Percentiles rank a stretch among this genome's conserved stretches.
Evolutionary conservation across 768 basidiomycete species (phyloP).

Genomic region (Candolleomyces eurysporus): DNA sequence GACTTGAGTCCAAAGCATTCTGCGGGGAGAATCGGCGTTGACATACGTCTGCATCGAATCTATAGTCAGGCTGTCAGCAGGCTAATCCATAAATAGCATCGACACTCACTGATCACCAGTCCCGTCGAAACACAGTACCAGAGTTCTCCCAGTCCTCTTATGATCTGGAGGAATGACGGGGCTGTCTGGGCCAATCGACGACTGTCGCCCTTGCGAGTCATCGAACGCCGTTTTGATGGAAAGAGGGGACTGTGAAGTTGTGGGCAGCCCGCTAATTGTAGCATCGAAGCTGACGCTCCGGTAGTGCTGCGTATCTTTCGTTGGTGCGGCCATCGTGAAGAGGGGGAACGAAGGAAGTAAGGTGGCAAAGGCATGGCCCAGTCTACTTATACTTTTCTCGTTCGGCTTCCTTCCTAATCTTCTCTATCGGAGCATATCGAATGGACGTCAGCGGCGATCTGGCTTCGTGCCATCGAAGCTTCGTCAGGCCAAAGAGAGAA

Average conservation of each 20-base stretch:
- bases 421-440: conserved; percentile 16
- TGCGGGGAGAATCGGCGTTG: background rate
- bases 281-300: background rate
- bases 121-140: conserved; percentile 65
- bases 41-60: conserved; percentile 21
- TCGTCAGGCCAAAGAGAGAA: no score
- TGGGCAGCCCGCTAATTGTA: background rate
- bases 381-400: no score
- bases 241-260: background rate
- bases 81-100: background rate
- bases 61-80: background rate
- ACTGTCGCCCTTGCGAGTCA: background rate
- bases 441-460: background rate
- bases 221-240: background rate
- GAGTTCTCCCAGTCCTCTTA: conserved; percentile 17
- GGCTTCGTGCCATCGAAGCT: no score
- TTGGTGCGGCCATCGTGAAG: background rate
- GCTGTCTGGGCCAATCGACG: background rate
- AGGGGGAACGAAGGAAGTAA: no score
- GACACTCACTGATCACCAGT: conserved; percentile 40
- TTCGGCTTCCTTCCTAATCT: no score
- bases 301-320: conserved; percentile 2
- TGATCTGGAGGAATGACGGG: conserved; percentile 12
- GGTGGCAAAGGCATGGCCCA: no score
- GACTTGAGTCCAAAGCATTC: background rate